Conservation (phyloP, 228 moss, liverwort and hornwort species). For the Sphagnum magellanicum region DNA sequence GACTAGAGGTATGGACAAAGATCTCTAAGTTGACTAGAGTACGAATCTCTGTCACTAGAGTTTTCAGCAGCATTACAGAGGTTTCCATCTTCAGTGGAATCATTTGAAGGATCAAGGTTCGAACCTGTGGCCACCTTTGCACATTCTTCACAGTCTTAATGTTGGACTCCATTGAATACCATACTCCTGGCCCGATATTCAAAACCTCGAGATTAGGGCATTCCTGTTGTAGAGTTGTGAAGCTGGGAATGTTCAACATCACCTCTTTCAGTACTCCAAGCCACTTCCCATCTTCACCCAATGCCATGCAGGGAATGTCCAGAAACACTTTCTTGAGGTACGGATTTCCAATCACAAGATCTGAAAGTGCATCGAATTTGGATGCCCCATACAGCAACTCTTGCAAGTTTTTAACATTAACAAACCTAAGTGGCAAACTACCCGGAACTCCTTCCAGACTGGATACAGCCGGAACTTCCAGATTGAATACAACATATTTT, state of each 20-base stretch:
- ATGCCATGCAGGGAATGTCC: constrained; percentile 52
- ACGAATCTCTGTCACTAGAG: constrained; percentile 5
- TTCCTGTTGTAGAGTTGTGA: background rate
- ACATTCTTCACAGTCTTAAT: background rate
- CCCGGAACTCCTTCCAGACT: background rate
- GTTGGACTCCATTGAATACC: constrained; percentile 24
- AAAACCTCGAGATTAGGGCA: constrained; percentile 21
- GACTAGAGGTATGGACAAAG: constrained; percentile 4
- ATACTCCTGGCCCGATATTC: constrained; percentile 37
- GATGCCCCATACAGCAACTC: constrained; percentile 44
- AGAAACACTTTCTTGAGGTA: constrained; percentile 26
- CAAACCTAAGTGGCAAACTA: constrained; percentile 13
- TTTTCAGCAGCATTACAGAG: background rate
- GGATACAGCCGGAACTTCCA: constrained; percentile 12
- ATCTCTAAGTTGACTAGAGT: constrained; percentile 13
- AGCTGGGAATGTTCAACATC: constrained; percentile 12
- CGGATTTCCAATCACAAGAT: constrained; percentile 8
- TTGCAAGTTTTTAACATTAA: constrained; percentile 14
- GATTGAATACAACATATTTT: constrained; percentile 35
- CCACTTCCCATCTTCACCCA: constrained; percentile 41
- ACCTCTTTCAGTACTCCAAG: constrained; percentile 30
- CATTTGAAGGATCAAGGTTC: constrained; percentile 31
- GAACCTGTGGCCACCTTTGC: constrained; percentile 18
- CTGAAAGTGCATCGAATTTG: constrained; percentile 25
- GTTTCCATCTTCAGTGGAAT: constrained; percentile 15